A percentile compares a stretch with the other conserved stretches of the same genome.
phyloP scores from a whole-genome alignment of 352 stramenopile species.

The Globisporangium uncinulatum region DNA sequence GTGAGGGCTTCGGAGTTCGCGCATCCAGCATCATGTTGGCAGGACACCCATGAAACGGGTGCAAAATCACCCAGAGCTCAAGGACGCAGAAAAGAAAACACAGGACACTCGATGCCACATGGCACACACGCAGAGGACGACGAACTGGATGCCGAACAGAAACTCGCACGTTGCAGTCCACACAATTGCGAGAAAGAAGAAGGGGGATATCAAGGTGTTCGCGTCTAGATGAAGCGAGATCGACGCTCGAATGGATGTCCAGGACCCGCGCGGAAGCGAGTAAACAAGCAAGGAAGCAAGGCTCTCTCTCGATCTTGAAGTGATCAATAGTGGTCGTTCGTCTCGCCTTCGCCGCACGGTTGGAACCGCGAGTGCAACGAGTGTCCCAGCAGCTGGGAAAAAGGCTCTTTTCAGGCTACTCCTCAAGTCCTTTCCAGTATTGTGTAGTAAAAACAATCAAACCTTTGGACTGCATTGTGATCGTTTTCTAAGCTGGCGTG shows the following conservation, averaged over 20 bases:
- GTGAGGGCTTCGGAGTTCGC: no score
- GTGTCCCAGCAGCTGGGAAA: conserved; percentile 11
- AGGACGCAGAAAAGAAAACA: not conserved
- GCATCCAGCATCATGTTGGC: no score
- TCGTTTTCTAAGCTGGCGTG: not conserved
- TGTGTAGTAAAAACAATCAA: not conserved
- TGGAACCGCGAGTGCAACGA: not conserved
- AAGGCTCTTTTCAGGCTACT: conserved; percentile 3
- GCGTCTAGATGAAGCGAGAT: no score
- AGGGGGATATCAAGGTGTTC: no score
- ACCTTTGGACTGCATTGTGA: not conserved
- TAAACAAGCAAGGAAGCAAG: no score
- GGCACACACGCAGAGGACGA: not conserved
- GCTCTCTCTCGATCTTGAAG: no score
- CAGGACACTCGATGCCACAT: not conserved
- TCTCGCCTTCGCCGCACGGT: not conserved
- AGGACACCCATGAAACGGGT: no score
- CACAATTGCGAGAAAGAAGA: no score
- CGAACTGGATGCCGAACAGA: not conserved
- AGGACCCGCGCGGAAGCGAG: no score
- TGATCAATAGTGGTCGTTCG: not conserved
- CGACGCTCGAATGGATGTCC: no score
- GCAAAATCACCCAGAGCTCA: not conserved
- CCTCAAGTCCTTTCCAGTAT: not conserved
- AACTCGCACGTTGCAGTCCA: no score